Evolutionary conservation across 2,329 filamentous ascomycete genomes (phyloP), one percentile per base, ranked within the genome.

Genomic region (Rugonectria rugulosa): DNA sequence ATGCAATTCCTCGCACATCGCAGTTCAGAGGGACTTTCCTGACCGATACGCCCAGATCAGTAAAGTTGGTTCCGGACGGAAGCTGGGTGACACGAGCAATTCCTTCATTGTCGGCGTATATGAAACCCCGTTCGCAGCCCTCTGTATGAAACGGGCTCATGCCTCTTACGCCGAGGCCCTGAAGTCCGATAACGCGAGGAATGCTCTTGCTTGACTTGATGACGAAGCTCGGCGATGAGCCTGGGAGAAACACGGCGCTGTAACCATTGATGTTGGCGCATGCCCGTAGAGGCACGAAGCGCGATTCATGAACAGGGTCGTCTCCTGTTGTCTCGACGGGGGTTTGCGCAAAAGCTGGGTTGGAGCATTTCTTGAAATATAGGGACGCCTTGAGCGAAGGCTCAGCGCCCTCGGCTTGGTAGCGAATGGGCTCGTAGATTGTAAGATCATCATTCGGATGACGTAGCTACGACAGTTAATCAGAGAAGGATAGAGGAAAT

Each of bases 391-490:
- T 77, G 62, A 88, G 81, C 3, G 56, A 59, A 2, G 63, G 24
- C 6, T 79, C 73, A 23, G 75, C 63, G 53, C 66, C 70, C 52
- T 72, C 72, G 23, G 68, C 69, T 32, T 69, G 75, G 57, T 77
- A 77, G 36, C 84, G 81, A 64, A 92, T 89, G 2, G 94, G 92
- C 70, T 95, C 87, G 70, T 98, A 99, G 40, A 98, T 83, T 10
- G 89, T 89, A 27, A 98, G 77, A 68, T 98, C 93, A 61, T 97
- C 89, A 56, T 86, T 88, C 9, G 84, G 81, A 43, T 91, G 91
- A 45, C 94, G 90, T 23, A 93, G 78, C 89, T 92, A 60, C 15
- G 11, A 59, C 53, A 15, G 24, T 57, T 7, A 58, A 58, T 42
- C n/a, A 32, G 29, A 19, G 6, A 36, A 24, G 4, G 7, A 5